Conservation (phyloP, 1,284 basidiomycete species). For the Ustilago hordei region DNA sequence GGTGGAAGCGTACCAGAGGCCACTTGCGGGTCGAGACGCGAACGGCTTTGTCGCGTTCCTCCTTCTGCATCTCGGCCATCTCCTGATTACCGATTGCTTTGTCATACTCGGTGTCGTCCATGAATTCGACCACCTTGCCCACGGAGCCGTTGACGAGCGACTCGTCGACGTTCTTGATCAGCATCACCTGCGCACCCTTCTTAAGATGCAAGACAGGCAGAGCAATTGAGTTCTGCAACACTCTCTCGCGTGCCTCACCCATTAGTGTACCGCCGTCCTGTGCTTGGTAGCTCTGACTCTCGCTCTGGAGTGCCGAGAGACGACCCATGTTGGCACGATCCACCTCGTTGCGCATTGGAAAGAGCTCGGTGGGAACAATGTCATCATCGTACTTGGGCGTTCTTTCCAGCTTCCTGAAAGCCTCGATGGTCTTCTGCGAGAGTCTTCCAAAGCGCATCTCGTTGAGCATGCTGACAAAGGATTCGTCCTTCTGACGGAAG, state of each 20-base stretch:
- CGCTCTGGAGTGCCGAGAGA: slow-evolving; percentile 70
- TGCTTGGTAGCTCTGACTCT: slow-evolving; percentile 54
- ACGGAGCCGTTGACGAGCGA: slow-evolving; percentile 85
- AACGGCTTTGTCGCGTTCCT: slow-evolving; percentile 60
- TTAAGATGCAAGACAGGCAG: slow-evolving; percentile 75
- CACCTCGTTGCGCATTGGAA: slow-evolving; percentile 85
- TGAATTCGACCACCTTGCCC: slow-evolving; percentile 74
- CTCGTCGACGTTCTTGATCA: slow-evolving; percentile 83
- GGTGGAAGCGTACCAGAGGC: slow-evolving; percentile 64
- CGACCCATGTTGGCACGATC: slow-evolving; percentile 80
- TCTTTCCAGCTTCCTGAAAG: slow-evolving; percentile 53
- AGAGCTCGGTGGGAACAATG: slow-evolving; percentile 70
- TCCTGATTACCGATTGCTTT: slow-evolving; percentile 62
- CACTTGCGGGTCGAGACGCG: slow-evolving; percentile 42
- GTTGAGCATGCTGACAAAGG: slow-evolving; percentile 64
- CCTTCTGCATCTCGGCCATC: slow-evolving; percentile 21
- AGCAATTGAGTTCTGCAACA: slow-evolving; percentile 60
- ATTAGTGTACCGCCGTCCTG: slow-evolving; percentile 53
- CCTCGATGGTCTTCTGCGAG: slow-evolving; percentile 55
- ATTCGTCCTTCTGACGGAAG: slow-evolving; percentile 77
- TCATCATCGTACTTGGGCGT: slow-evolving; percentile 48
- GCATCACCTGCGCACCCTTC: slow-evolving; percentile 76
- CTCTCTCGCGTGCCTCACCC: slow-evolving; percentile 44
- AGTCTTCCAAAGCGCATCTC: slow-evolving; percentile 54
- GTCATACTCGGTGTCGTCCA: slow-evolving; percentile 50